Percentiles rank a stretch among this genome's conserved stretches.
phyloP scores from a whole-genome alignment of 139 green algal species.

The Picochlorum sp. region DNA sequence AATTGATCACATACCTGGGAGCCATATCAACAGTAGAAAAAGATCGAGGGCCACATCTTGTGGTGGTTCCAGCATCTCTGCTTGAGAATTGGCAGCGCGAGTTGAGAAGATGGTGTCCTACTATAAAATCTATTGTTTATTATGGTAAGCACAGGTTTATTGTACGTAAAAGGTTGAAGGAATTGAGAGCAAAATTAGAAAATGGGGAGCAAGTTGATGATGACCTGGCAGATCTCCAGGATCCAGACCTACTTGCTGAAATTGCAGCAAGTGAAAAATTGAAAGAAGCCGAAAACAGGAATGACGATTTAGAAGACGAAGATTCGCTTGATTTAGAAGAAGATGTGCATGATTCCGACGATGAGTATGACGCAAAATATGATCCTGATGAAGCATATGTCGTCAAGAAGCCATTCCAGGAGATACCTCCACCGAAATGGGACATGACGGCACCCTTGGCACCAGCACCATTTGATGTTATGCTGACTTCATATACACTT shows the following conservation, averaged over 20 bases:
- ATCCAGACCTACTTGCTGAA: slow-evolving; percentile 17
- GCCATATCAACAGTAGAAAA: slow-evolving; percentile 11
- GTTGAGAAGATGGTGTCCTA: slow-evolving; percentile 57
- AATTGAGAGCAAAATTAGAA: slow-evolving; percentile 4
- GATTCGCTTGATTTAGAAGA: background rate
- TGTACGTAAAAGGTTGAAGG: slow-evolving; percentile 33
- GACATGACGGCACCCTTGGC: slow-evolving; percentile 5
- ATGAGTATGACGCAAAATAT: background rate
- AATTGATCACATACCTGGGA: slow-evolving; percentile 78
- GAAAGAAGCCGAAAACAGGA: slow-evolving; percentile 11
- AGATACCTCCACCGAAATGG: slow-evolving; percentile 12
- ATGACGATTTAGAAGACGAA: slow-evolving; percentile 16
- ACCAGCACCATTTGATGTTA: slow-evolving; percentile 64
- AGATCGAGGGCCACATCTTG: slow-evolving; percentile 44
- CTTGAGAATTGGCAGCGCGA: slow-evolving; percentile 90
- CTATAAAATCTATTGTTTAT: slow-evolving; percentile 51
- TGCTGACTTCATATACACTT: slow-evolving; percentile 82
- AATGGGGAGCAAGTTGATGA: slow-evolving; percentile 4
- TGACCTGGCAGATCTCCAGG: slow-evolving; percentile 17
- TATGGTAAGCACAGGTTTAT: slow-evolving; percentile 56
- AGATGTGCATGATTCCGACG: background rate
- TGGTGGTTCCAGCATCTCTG: slow-evolving; percentile 61
- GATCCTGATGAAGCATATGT: background rate
- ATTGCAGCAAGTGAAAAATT: slow-evolving; percentile 7
- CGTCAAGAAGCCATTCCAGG: background rate